phyloP scores from a whole-genome alignment of 2,329 filamentous ascomycete genomes.

The Pestalotiopsis sp. region DNA sequence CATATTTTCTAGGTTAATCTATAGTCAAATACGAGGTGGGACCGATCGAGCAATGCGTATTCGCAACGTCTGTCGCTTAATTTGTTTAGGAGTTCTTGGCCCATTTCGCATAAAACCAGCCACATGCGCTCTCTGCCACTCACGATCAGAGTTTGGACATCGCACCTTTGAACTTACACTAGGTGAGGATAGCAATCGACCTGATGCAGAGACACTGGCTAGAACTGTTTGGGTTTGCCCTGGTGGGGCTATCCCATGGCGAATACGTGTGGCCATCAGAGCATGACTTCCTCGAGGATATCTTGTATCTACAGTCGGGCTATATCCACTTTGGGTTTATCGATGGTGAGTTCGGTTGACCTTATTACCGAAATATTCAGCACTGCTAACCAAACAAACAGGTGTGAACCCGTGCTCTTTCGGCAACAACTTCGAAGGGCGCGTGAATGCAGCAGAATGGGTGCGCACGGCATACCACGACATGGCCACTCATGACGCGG shows the following conservation, averaged over 20 bases:
- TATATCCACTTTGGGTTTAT: conserved; percentile 14
- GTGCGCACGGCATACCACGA: conserved; percentile 25
- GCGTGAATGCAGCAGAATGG: conserved; percentile 22
- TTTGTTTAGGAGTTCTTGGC: neutral
- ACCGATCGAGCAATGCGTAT: neutral
- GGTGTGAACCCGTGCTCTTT: conserved; percentile 17
- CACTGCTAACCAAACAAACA: conserved; percentile 8
- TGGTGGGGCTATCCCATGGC: neutral
- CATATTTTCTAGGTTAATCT: neutral
- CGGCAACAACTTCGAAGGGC: conserved; percentile 9
- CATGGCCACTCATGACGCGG: conserved; percentile 20
- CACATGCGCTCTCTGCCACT: neutral
- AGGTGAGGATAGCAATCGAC: neutral
- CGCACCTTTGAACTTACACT: neutral
- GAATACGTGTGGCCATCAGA: conserved; percentile 15
- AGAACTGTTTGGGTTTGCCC: neutral
- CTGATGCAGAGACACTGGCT: neutral
- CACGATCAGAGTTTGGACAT: neutral
- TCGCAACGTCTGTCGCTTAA: neutral
- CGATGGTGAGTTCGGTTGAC: conserved; percentile 13
- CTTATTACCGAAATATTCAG: neutral
- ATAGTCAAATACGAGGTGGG: neutral
- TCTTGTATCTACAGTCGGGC: conserved; percentile 13
- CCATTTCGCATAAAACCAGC: neutral
- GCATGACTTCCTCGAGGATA: conserved; percentile 15